These are phyloP conservation scores for Venustampulla echinocandica DNA, from an alignment of 495 filamentous ascomycete genomes.

Conservation along the genomic window DNA sequence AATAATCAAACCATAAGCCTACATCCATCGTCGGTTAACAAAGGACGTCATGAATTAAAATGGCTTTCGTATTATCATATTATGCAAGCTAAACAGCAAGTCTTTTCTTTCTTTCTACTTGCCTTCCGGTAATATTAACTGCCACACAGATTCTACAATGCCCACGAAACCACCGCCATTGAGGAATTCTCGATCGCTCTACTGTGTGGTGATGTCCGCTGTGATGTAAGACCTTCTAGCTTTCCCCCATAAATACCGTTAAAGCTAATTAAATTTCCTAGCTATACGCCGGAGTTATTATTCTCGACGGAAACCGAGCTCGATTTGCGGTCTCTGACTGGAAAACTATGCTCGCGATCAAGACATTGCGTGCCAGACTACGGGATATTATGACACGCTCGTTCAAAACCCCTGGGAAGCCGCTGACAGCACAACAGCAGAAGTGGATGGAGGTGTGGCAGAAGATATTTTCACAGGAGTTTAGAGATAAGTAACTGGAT, in stretches of 20 bases:
- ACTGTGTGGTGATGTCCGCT: slow-evolving; percentile 78
- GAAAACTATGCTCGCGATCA: slow-evolving; percentile 82
- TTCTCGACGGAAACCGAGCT: slow-evolving; percentile 79
- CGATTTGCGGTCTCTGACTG: slow-evolving; percentile 82
- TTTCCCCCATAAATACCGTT: slow-evolving; percentile 7
- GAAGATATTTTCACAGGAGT: slow-evolving; percentile 34
- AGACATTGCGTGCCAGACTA: slow-evolving; percentile 58
- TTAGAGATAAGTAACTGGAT: slow-evolving; percentile 23
- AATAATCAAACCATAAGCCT: slow-evolving; percentile 84
- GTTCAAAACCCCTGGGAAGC: slow-evolving; percentile 64
- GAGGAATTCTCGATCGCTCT: slow-evolving; percentile 75
- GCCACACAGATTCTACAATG: slow-evolving; percentile 58
- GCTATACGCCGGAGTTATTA: slow-evolving; percentile 75
- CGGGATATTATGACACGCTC: slow-evolving; percentile 60
- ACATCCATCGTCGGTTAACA: slow-evolving; percentile 81
- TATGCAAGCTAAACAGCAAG: slow-evolving; percentile 78
- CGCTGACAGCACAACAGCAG: slow-evolving; percentile 55
- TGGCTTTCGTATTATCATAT: slow-evolving; percentile 93
- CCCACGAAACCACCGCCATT: slow-evolving; percentile 78
- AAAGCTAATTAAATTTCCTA: slow-evolving; percentile 27
- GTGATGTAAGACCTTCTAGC: slow-evolving; percentile 43
- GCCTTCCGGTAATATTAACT: neutral
- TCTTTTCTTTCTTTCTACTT: neutral
- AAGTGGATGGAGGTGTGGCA: slow-evolving; percentile 68
- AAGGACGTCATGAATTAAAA: slow-evolving; percentile 52